These are phyloP conservation scores for Dactylis glomerata DNA, from an alignment of 176 grass and related monocot species.

Conservation along the genomic window DNA sequence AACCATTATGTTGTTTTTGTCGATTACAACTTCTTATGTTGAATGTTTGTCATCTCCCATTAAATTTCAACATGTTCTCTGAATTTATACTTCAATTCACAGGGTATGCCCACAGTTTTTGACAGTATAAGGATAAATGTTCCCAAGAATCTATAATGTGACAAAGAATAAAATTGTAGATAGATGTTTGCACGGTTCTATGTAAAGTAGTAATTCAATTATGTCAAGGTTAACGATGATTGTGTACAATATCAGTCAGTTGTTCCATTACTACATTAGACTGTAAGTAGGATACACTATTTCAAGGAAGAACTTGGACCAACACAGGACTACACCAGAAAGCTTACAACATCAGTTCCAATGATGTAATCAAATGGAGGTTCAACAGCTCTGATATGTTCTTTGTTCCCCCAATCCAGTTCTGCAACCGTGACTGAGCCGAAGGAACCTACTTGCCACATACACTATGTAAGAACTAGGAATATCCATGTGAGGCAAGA, in stretches of 20 bases:
- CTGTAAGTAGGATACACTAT: not conserved
- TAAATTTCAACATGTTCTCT: not conserved
- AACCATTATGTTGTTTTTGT: not conserved
- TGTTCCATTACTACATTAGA: not conserved
- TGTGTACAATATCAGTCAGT: not conserved
- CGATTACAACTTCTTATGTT: not conserved
- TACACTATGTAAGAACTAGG: not conserved
- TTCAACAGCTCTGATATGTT: conserved; percentile 63
- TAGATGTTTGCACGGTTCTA: not conserved
- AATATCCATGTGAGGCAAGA: not conserved
- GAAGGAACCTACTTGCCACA: conserved; percentile 46
- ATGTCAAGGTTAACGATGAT: no score
- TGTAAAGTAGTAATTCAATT: not conserved
- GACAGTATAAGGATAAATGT: not conserved
- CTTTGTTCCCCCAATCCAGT: conserved; percentile 87
- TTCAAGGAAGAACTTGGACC: not conserved
- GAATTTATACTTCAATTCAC: not conserved
- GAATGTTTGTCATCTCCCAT: not conserved
- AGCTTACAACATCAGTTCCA: conserved; percentile 94
- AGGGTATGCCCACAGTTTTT: not conserved
- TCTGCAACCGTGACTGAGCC: conserved; percentile 72
- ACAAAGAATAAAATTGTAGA: not conserved
- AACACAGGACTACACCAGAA: not conserved
- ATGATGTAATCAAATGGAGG: conserved; percentile 98
- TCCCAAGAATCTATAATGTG: not conserved